Base-by-base conservation (phyloP, 768 basidiomycete genomes). In the Hirschioporus abietinus region DNA sequence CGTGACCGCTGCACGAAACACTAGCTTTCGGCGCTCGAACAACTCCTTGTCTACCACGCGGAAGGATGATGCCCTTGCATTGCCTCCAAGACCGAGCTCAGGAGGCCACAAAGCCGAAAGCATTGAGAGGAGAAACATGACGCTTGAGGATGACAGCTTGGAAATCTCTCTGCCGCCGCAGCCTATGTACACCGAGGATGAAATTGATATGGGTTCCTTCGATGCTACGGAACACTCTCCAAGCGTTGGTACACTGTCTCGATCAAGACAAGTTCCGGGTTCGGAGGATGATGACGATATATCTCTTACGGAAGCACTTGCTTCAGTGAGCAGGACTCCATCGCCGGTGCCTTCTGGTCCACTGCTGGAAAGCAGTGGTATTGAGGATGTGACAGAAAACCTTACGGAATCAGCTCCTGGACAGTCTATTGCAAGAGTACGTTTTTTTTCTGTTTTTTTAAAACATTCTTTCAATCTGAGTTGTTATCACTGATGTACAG, bases 301-400 rank as follows among this genome's bases (percentile, higher is more conserved):
- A 69, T 88, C 87, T 3, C 71, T 89, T 8, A 77, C 79, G n/a
- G 86, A 88, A 59, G 87, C 86, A 12, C 76, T 88, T 4, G 78
- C 84, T 66, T 81, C 86, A 1, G 73, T 89, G 66, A 88, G 84
- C 73, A 79, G 82, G 35, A 75, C 81, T n/a, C 80, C 80, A 63
- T 86, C 86, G 8, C 87, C 79, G 5, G 70, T 78, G 27, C 78
- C 79, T 58, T 77, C 79, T 15, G 76, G 80, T 23, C 65, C 76
- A 69, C 68, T 74, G 71, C 34, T 78, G 77, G 35, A 71, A 58
- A 1, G 73, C 70, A 42, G 77, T 78, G 60, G 83, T 81, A 2
- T 83, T 82, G 12, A 85, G 82, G 76, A 87, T 84, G 73, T 74
- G 27, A 10, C 74, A 79, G 42, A 52, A 20, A 12, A 52, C 12